These are phyloP conservation scores for Paracamarosporium sp. DNA, from an alignment of 2,329 filamentous ascomycete genomes.

Conservation along the genomic window DNA sequence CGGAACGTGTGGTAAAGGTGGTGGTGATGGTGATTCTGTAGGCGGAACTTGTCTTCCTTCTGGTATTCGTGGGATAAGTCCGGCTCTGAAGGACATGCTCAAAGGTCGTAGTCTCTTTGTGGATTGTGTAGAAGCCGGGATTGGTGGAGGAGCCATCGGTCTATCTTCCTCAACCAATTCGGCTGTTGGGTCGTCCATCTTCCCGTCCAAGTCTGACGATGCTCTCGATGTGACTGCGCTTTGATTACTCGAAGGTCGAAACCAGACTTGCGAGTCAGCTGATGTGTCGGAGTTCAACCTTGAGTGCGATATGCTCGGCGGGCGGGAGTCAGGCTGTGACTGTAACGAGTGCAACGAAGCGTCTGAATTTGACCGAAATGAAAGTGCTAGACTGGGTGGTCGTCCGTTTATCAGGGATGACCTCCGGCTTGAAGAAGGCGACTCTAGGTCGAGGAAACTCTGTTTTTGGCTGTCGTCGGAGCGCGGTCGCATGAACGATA, in stretches of 20 bases:
- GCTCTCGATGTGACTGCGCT: conserved; percentile 5
- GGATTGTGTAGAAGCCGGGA: conserved; percentile 2
- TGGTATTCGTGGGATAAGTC: conserved; percentile 18
- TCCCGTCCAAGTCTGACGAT: conserved; percentile 4
- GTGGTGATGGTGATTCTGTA: neutral
- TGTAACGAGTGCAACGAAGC: conserved; percentile 18
- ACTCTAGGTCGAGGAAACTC: conserved; percentile 15
- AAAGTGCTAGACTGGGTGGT: conserved; percentile 30
- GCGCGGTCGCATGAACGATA: conserved; percentile 35
- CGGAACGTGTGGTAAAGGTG: neutral
- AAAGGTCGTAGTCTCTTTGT: conserved; percentile 15
- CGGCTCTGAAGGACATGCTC: conserved; percentile 25
- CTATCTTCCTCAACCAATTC: neutral
- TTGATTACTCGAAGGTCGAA: conserved; percentile 2
- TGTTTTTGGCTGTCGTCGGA: conserved; percentile 28
- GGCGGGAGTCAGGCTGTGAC: conserved; percentile 11
- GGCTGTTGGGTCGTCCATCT: neutral
- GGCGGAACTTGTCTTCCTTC: conserved; percentile 15
- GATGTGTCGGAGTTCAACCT: conserved; percentile 13
- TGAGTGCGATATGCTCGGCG: conserved; percentile 13
- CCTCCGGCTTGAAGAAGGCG: conserved; percentile 16
- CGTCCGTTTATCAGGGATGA: conserved; percentile 27
- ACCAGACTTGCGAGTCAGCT: conserved; percentile 9
- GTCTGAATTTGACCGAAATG: conserved; percentile 27
- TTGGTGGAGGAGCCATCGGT: neutral